Base-by-base conservation (phyloP, 805 yeast genomes). In the Hanseniaspora thailandica region DNA sequence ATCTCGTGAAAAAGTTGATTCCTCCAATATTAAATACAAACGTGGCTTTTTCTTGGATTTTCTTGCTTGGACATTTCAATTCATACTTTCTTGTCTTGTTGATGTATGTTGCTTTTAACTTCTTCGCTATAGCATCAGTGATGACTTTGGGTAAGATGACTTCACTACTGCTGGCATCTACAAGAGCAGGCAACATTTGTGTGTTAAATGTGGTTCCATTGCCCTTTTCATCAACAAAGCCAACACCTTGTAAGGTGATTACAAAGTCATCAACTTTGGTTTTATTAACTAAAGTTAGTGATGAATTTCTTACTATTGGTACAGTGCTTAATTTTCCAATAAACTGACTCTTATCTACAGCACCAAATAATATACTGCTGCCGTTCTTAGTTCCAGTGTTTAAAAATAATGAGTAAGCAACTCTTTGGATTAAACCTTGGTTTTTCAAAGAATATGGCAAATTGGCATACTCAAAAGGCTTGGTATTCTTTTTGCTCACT, bases 291-390 rank as follows among this genome's bases (percentile, higher is more conserved):
- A 34, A 45, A 33, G 56, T 41, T 1, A 41, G n/a, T n/a, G 45
- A 41, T 41, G 45, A 55, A 5, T 56, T 55, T 50, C 78, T 79
- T 57, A 81, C 66, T 38, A 79, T 59, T 28, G 82, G 81, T 5
- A 82, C 62, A 1, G 77, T 66, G 28, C 70, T 63, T 35, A 81
- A 64, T n/a, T 64, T 56, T 12, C 87, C 88, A 23, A 17, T 19
- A 63, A 77, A 81, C 65, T 82, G 82, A 34, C 77, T 72, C 55
- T 74, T 76, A 60, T 84, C 90, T 25, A 80, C 74, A 31, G 82
- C 93, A 45, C 93, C 90, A 69, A 84, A 84, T 48, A 84, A 63
- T 20, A 84, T 69, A 17, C 72, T 66, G 5, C 87, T 89, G 1
- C 69, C 56, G 5, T 60, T 45, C 0, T 76, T 67, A 28, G 66